Conservation (phyloP, 2,329 filamentous ascomycete species). For the Fusarium sp. region DNA sequence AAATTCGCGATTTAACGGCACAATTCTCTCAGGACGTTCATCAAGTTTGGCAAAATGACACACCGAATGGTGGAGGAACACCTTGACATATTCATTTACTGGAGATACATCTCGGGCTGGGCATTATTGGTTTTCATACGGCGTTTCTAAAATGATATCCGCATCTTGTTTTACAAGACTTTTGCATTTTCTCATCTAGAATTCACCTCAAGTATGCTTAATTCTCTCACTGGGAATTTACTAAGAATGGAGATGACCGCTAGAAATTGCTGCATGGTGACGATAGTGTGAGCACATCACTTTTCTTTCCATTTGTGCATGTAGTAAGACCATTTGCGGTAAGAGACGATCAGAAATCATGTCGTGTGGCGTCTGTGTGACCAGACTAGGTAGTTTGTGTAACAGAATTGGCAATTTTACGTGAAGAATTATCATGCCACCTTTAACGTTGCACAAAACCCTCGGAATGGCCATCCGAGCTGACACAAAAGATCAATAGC, state of each 20-base stretch:
- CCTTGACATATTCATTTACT: slow-evolving; percentile 5
- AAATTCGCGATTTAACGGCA: slow-evolving; percentile 40
- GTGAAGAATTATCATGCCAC: neutral
- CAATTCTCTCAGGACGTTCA: slow-evolving; percentile 40
- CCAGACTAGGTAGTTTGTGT: too few relatives aligned
- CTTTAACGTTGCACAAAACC: neutral
- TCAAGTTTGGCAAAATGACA: slow-evolving; percentile 31
- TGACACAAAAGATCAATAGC: neutral
- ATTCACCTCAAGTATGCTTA: neutral
- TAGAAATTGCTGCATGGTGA: too few relatives aligned
- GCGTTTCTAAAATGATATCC: slow-evolving; percentile 36
- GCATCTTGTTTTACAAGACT: neutral
- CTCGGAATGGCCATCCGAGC: neutral
- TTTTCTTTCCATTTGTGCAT: too few relatives aligned
- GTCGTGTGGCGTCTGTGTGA: too few relatives aligned
- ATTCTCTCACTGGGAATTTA: neutral
- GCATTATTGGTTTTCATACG: neutral
- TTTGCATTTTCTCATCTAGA: neutral
- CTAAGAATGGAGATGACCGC: too few relatives aligned
- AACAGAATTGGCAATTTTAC: too few relatives aligned
- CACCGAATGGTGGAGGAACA: neutral
- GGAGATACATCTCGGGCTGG: neutral
- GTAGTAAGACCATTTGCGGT: too few relatives aligned
- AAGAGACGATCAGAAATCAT: too few relatives aligned
- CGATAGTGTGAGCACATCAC: too few relatives aligned